Evolutionary conservation across 306 rosid species (phyloP), one percentile per base, ranked within the genome.

Genomic region (Vigna angularis): DNA sequence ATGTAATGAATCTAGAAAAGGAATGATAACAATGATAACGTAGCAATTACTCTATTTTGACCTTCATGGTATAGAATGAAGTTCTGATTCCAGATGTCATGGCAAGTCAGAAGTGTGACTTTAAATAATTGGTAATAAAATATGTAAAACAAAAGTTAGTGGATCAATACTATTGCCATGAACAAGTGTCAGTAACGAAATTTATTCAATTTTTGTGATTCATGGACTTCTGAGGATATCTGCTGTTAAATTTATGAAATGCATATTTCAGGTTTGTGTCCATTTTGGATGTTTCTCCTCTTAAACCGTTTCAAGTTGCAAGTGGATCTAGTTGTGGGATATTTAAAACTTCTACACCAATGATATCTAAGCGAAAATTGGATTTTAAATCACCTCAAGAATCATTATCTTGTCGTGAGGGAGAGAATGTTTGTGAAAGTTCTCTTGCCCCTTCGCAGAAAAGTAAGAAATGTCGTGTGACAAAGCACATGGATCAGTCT

Each of bases 251-350:
- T 76, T 68, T 72, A 63, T 66, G 69, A 22, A 76, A 66, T 74
- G 18, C 59, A 34, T 58, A 47, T 79, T 85, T 85, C 91, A 95
- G 98, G 91, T 95, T 90, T 74, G 95, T 91, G 56, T 90, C 95
- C 83, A 85, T 92, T 86, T 86, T 95, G 91, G 93, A 95, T 84
- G 97, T 85, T 81, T 89, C 97, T 79, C 89, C 98, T 82, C 79
- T 92, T 72, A 95, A 95, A 85, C 97, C 98, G 84, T 89, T 80
- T 62, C 90, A 87, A 61, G 91, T 73, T 82, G 78, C 89, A 67
- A 83, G 89, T 70, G 86, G 85, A 74, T 79, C 78, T 28, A 81
- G 82, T 74, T 77, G 71, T 66, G 90, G 93, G 62, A 80, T 90
- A 78, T 90, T 89, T 75, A 70, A 70, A 65, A 82, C 85, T 81